A percentile compares a stretch with the other conserved stretches of the same genome.
These are phyloP conservation scores for Mortierella sp. DNA, from an alignment of 371 early-diverging fungal species.

Conservation along the genomic window DNA sequence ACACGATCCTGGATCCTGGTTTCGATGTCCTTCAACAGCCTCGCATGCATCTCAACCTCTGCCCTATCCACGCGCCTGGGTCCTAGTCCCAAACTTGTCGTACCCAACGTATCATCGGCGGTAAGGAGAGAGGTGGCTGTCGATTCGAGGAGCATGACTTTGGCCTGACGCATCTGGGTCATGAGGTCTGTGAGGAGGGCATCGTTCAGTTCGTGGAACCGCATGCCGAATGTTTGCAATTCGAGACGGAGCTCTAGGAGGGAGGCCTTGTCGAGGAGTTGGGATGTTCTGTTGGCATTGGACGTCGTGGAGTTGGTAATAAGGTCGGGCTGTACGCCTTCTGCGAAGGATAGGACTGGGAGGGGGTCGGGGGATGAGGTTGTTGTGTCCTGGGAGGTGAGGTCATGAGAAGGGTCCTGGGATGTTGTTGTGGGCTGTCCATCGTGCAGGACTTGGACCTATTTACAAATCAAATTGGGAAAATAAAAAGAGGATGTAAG, in stretches of 20 bases:
- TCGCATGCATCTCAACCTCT: slow-evolving; percentile 40
- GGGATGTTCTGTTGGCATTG: neutral
- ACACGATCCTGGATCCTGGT: slow-evolving; percentile 45
- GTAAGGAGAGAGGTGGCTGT: neutral
- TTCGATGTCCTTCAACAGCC: slow-evolving; percentile 32
- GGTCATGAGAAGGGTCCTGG: neutral
- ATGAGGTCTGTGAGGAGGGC: slow-evolving; percentile 42
- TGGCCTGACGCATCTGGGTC: slow-evolving; percentile 38
- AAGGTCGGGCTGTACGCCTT: neutral
- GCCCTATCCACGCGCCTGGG: slow-evolving; percentile 17
- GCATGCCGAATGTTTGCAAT: slow-evolving; percentile 32
- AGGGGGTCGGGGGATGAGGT: neutral
- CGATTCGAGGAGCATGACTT: slow-evolving; percentile 26
- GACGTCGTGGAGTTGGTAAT: neutral
- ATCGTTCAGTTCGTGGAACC: slow-evolving; percentile 40
- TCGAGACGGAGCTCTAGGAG: slow-evolving; percentile 40
- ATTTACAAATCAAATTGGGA: neutral
- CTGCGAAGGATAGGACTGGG: neutral
- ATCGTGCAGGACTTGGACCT: slow-evolving; percentile 34
- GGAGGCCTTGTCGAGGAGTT: slow-evolving; percentile 12
- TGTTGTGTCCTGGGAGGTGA: neutral
- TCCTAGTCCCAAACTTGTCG: neutral
- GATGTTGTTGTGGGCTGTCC: slow-evolving; percentile 8
- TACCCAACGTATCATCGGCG: too few relatives aligned
- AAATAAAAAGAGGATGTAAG: neutral